Percentiles rank a stretch among this genome's conserved stretches.
Evolutionary conservation across 441 rosid genomes (phyloP).

Genomic region (Aquilaria agallochum): DNA sequence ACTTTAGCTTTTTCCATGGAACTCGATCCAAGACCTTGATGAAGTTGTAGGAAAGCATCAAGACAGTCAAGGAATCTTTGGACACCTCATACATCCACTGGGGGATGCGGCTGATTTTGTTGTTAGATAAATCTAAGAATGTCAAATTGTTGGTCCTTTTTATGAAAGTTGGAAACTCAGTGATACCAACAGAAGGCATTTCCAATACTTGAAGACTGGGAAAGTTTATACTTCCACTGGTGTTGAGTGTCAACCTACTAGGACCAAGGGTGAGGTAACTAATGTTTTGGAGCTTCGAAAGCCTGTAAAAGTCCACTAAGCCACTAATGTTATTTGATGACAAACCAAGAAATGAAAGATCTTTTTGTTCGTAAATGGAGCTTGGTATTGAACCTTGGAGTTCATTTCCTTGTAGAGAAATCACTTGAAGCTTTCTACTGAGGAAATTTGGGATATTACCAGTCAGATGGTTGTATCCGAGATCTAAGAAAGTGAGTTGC

Average conservation of each 20-base stretch:
- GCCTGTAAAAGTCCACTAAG: not conserved
- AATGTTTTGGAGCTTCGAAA: not conserved
- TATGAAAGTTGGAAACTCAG: constrained; percentile 14
- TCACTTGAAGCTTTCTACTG: not conserved
- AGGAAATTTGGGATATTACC: constrained; percentile 7
- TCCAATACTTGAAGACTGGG: not conserved
- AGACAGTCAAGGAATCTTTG: not conserved
- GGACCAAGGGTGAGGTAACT: not conserved
- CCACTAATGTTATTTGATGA: no score
- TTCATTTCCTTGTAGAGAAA: not conserved
- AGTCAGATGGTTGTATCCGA: not conserved
- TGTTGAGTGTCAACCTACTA: not conserved
- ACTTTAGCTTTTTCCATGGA: no score
- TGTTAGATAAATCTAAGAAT: constrained; percentile 13
- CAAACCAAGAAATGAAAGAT: not conserved
- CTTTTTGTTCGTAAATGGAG: constrained; percentile 16
- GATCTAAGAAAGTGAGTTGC: not conserved
- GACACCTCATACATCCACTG: not conserved
- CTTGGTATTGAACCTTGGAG: not conserved
- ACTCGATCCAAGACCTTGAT: no score
- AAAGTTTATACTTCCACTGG: not conserved
- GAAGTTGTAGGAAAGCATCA: no score
- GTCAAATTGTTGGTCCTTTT: not conserved
- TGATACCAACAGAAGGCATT: constrained; percentile 10
- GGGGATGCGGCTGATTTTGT: constrained; percentile 9